phyloP scores from a whole-genome alignment of 352 stramenopile species.

The Globisporangium nagaii region DNA sequence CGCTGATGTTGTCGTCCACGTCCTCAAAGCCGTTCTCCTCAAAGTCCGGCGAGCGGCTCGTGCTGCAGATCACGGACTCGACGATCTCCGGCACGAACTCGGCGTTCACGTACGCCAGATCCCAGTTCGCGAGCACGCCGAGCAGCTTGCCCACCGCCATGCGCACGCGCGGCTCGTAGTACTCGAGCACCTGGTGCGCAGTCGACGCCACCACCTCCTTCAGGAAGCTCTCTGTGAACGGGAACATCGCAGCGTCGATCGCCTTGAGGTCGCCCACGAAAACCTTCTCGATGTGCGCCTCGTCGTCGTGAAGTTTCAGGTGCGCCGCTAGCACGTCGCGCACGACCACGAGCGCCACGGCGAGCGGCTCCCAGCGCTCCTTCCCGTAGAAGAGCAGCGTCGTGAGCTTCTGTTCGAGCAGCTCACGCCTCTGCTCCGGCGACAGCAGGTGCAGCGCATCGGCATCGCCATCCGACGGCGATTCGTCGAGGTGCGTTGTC shows the following conservation, averaged over 20 bases:
- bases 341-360: conserved; percentile 55
- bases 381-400: conserved; percentile 47
- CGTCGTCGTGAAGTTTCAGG: conserved; percentile 19
- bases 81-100: conserved; percentile 70
- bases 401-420: conserved; percentile 43
- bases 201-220: conserved; percentile 32
- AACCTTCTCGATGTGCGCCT: conserved; percentile 29
- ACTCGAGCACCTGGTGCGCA: conserved; percentile 64
- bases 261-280: conserved; percentile 9
- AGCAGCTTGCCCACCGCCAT: conserved; percentile 70
- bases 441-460: conserved; percentile 1
- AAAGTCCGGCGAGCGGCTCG: conserved; percentile 74
- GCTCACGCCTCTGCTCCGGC: conserved; percentile 17
- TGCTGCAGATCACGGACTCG: conserved; percentile 67
- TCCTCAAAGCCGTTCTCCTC: conserved; percentile 74
- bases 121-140: conserved; percentile 54
- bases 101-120: conserved; percentile 47
- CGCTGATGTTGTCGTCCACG: conserved; percentile 76
- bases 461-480: not conserved
- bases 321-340: conserved; percentile 39
- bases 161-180: conserved; percentile 82
- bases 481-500: not conserved
- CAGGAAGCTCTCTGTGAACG: conserved; percentile 40
- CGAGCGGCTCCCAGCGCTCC: conserved; percentile 72
- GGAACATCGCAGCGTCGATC: conserved; percentile 8